Percentiles rank a stretch among this genome's conserved stretches.
Conservation (phyloP, 164 flowering plant species). For the Vitis rotundifolia region DNA sequence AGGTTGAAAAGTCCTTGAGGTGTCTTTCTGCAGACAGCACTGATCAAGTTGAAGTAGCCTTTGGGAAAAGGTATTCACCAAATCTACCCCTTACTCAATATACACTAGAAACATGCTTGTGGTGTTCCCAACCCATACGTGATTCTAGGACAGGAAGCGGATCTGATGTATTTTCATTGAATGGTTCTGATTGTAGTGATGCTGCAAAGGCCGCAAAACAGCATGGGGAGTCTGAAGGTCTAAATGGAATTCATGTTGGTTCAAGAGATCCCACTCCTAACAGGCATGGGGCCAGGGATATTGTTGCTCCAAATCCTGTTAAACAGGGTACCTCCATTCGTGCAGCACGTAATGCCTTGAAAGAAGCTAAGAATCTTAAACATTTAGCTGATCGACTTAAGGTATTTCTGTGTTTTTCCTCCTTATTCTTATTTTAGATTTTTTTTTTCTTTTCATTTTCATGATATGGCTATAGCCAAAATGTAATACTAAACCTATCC, state of each 20-base stretch:
- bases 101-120: conserved; percentile 29
- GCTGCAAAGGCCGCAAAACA: conserved; percentile 38
- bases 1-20: conserved; percentile 42
- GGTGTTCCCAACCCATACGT: conserved; percentile 20
- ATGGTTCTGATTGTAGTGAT: conserved; percentile 38
- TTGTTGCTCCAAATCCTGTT: conserved; percentile 63
- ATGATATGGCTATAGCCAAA: neutral
- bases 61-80: conserved; percentile 37
- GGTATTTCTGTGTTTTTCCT: conserved; percentile 26
- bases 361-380: conserved; percentile 89
- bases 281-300: conserved; percentile 42
- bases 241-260: conserved; percentile 30
- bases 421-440: conserved; percentile 9
- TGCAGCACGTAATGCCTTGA: conserved; percentile 65
- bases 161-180: conserved; percentile 22
- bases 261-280: conserved; percentile 44
- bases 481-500: neutral
- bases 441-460: conserved; percentile 7
- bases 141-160: conserved; percentile 39
- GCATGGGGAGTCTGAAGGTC: conserved; percentile 40
- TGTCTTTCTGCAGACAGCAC: conserved; percentile 31
- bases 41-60: conserved; percentile 30
- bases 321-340: conserved; percentile 68
- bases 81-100: conserved; percentile 34
- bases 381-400: conserved; percentile 88